Base-by-base conservation (phyloP, 1,139 yeast genomes). In the Protomyces inundatus region DNA sequence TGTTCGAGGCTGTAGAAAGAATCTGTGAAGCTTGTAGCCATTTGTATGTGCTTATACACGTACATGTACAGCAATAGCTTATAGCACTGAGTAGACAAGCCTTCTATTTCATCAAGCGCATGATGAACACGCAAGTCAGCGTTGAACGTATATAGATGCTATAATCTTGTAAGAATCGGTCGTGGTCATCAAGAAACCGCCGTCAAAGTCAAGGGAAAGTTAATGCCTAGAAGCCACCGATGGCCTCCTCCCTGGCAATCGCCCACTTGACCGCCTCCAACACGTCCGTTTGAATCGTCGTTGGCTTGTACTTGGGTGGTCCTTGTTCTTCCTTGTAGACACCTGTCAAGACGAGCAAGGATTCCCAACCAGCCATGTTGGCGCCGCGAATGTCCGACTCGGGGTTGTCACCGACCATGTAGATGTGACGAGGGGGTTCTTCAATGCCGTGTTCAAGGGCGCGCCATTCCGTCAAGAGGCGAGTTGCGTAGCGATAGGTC, bases 381-480 rank as follows among this genome's bases (percentile, higher is more conserved):
- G 95, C 95, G 76, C 88, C 88, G 73, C 95, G 80, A 68, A 88
- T 88, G 75, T 88, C 96, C 3, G 91, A 86, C 75, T 88, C 95
- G 14, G 96, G 96, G n/a, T 95, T 88, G 73, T 88, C 96, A 69
- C 96, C 96, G 57, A 88, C 95, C 77, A 88, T 88, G 74, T 88
- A 88, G 23, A 88, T 95, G 0, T 93, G 87, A 4, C 90, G 85
- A 10, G 91, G 90, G 10, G 95, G 95, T 68, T 87, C 78, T 68
- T 85, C 66, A 39, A 70, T 68, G 23, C 86, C 89, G 72, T 86
- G 80, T 39, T 87, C 86, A 68, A 87, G 88, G 71, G 85, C 83
- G 76, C 95, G 82, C 95, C 95, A 88, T 64, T 79, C 80, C 50
- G 85, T 80, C 69, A 88, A 79, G 23, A 88, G 89, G 73, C 86